A percentile compares a stretch with the other conserved stretches of the same genome.
Evolutionary conservation across 192 early-diverging fungal species (phyloP).

Genomic region (Coemansia sp.): DNA sequence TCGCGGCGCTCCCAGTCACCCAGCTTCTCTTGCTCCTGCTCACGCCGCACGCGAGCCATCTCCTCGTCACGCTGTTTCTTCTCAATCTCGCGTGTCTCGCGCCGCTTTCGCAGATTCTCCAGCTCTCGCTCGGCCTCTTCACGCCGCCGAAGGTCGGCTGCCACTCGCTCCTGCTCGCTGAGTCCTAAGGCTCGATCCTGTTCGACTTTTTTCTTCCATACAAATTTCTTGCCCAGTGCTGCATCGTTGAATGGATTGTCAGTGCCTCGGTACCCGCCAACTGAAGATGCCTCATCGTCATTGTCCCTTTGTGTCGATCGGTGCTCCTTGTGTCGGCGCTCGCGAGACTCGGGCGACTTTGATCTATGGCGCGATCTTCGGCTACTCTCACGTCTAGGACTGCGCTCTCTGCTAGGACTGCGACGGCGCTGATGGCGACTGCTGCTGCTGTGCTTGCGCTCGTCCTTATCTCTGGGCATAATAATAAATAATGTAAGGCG

Average conservation of each 20-base stretch:
- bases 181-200: conserved; percentile 74
- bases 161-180: conserved; percentile 58
- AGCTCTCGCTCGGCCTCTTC: conserved; percentile 77
- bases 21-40: conserved; percentile 82
- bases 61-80: conserved; percentile 82
- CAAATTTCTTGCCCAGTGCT: conserved; percentile 83
- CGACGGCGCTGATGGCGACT: conserved; percentile 3
- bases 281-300: background rate
- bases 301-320: conserved; percentile 1
- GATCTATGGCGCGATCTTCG: conserved; percentile 8
- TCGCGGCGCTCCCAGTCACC: conserved; percentile 97
- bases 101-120: conserved; percentile 77
- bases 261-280: conserved; percentile 62
- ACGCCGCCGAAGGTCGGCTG: conserved; percentile 58
- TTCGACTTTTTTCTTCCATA: conserved; percentile 94
- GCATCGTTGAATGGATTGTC: conserved; percentile 85
- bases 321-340: conserved; percentile 4
- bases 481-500: background rate
- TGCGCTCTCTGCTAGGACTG: conserved; percentile 3
- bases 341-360: conserved; percentile 9
- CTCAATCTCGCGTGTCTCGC: conserved; percentile 83
- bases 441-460: conserved; percentile 5
- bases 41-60: conserved; percentile 71
- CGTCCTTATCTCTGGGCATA: conserved; percentile 19
- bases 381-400: conserved; percentile 5